Evolutionary conservation across 2,329 filamentous ascomycete genomes (phyloP), one percentile per base, ranked within the genome.

Genomic region (Penicillium janthinellum): DNA sequence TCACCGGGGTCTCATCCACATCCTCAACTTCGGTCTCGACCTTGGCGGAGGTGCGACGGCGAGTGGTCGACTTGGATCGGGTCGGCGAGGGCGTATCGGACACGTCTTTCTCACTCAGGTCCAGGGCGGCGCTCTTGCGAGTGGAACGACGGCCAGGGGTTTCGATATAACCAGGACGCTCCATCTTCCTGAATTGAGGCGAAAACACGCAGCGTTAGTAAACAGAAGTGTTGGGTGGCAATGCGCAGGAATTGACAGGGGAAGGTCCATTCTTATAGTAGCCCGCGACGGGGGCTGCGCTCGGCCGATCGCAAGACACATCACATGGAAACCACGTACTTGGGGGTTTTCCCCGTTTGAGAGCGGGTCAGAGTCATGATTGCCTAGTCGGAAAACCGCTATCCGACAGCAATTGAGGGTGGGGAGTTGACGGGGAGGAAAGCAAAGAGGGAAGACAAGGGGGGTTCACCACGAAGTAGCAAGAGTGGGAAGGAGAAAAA

Each of bases 261-360:
- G 58, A 42, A 54, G 28, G 20, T 14, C 12, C 3, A 28, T 56
- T 53, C 34, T 58, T 65, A 63, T 64, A 64, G 47, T 49, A 61
- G 48, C 38, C 54, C 47, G 50, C 31, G 17, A 47, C 39, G 58
- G 63, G 58, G 55, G 59, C 56, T n/a, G 39, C 35, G 31, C 48
- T 42, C 17, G 48, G 56, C 41, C 34, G 54, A 64, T 59, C 49
- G 64, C 60, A 59, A 62, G 17, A 38, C n/a, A 42, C 25, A 63
- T 63, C 48, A 48, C 59, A 38, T 53, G 54, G 60, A 51, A 67
- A 56, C 54, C 58, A 75, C 77, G 72, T 77, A 83, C 81, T 73
- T 81, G 63, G 81, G 80, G 60, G 80, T 81, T 70, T 79, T 81
- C 65, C 80, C 80, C 64, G 81, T 78, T 71, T 83, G 80, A 45